phyloP scores from a whole-genome alignment of 805 yeast genomes.

The Ogataea pini region DNA sequence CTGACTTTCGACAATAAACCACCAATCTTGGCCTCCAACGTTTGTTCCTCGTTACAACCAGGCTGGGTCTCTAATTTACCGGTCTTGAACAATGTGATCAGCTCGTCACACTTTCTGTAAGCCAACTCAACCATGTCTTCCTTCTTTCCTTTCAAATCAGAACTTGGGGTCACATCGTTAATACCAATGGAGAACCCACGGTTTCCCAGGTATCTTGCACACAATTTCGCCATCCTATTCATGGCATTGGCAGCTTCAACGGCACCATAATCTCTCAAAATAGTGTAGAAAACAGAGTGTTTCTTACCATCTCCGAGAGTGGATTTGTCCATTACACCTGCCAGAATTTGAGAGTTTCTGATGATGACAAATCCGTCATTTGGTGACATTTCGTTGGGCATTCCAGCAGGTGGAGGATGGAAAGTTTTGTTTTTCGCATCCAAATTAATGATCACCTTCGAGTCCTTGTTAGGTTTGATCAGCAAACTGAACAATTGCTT shows the following conservation, averaged over 20 bases:
- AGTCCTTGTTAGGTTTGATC: slow-evolving; percentile 74
- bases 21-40: slow-evolving; percentile 96
- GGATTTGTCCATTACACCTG: slow-evolving; percentile 97
- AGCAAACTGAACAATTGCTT: slow-evolving; percentile 89
- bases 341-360: slow-evolving; percentile 81
- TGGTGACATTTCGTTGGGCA: slow-evolving; percentile 93
- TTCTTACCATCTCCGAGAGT: slow-evolving; percentile 97
- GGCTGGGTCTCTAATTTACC: slow-evolving; percentile 98
- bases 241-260: slow-evolving; percentile 92
- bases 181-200: slow-evolving; percentile 98
- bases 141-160: slow-evolving; percentile 69
- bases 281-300: slow-evolving; percentile 93
- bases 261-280: slow-evolving; percentile 94
- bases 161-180: slow-evolving; percentile 94
- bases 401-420: slow-evolving; percentile 68
- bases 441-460: slow-evolving; percentile 82
- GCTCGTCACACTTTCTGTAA: slow-evolving; percentile 85
- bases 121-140: slow-evolving; percentile 90
- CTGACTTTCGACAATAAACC: slow-evolving; percentile 95
- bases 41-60: slow-evolving; percentile 98
- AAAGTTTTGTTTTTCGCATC: slow-evolving; percentile 95
- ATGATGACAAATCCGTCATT: slow-evolving; percentile 94
- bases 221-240: slow-evolving; percentile 99
- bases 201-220: slow-evolving; percentile 93
- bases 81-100: slow-evolving; percentile 71